Percentiles rank a stretch among this genome's conserved stretches.
Evolutionary conservation across 345 rosid genomes (phyloP).

Genomic region (Boechera divaricarpa): DNA sequence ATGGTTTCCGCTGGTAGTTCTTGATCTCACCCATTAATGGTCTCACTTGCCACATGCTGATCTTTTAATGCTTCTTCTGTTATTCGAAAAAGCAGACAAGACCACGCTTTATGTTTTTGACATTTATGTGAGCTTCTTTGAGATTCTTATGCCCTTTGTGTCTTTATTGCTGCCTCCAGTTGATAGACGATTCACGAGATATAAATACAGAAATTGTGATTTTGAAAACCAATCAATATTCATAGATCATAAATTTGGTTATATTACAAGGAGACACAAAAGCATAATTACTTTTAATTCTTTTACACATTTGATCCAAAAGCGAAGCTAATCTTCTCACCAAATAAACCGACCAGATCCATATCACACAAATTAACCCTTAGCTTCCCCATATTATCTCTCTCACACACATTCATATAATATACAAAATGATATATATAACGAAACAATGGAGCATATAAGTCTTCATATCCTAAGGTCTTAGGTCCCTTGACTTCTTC

Average conservation of each 20-base stretch:
- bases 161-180: not conserved
- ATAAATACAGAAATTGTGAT: not conserved
- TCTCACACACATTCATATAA: constrained; percentile 11
- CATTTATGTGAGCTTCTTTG: not conserved
- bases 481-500: constrained; percentile 23
- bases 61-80: not conserved
- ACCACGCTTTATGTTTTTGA: constrained; percentile 16
- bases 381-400: not conserved
- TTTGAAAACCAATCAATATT: constrained; percentile 14
- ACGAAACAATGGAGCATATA: constrained; percentile 18
- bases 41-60: not conserved
- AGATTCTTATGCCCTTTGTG: not conserved
- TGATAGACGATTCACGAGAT: not conserved
- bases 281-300: not conserved
- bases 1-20: constrained; percentile 55
- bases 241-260: constrained; percentile 24
- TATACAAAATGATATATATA: not conserved
- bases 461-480: constrained; percentile 34
- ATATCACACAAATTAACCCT: constrained; percentile 15
- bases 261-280: constrained; percentile 31
- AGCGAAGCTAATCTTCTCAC: constrained; percentile 23
- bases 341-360: not conserved
- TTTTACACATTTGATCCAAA: constrained; percentile 29
- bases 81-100: constrained; percentile 1
- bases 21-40: not conserved